These are phyloP conservation scores for Solanum chacoense DNA, from an alignment of 305 asterid species.

Conservation along the genomic window DNA sequence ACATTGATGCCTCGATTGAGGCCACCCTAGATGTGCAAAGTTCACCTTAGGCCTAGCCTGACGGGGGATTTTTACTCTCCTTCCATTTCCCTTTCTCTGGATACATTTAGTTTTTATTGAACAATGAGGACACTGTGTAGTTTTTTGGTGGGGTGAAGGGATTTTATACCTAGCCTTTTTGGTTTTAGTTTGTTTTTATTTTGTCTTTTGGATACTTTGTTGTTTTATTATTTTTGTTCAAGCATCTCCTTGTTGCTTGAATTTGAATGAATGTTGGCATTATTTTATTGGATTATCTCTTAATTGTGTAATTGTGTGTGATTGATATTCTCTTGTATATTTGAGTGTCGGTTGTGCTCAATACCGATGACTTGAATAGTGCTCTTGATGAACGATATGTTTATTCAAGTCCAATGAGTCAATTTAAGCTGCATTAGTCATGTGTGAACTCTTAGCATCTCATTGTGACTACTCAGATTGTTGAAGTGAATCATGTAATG, in stretches of 20 bases:
- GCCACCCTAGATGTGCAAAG: neutral
- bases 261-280: neutral
- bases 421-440: neutral
- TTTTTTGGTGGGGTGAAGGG: neutral
- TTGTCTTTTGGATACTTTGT: too few species aligned
- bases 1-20: neutral
- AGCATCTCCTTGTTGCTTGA: neutral
- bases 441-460: neutral
- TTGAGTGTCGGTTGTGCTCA: neutral
- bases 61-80: neutral
- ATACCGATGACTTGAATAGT: neutral
- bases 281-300: neutral
- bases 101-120: neutral
- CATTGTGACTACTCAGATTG: neutral
- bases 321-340: neutral
- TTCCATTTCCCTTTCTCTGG: neutral
- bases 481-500: neutral
- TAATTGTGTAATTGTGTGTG: too few species aligned
- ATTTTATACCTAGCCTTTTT: neutral
- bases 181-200: neutral
- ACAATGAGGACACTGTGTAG: neutral
- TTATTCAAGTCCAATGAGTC: neutral
- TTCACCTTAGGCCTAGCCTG: neutral
- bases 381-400: neutral
- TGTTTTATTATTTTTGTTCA: neutral